Conservation (phyloP, 202 grass and related monocot genomes). For the Elaeis oleifera region DNA sequence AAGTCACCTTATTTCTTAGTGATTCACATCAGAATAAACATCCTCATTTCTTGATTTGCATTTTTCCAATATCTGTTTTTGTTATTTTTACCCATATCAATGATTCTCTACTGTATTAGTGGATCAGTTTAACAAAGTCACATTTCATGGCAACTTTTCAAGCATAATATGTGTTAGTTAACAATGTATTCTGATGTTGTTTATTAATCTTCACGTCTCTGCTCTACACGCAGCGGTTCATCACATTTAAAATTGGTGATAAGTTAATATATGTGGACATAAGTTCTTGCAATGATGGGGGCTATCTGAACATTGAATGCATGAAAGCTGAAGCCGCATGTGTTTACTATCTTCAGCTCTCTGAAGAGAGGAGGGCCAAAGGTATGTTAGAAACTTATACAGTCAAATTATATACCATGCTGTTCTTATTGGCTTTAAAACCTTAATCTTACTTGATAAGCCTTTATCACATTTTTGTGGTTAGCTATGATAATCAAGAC, state of each 20-base stretch:
- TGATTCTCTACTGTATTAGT: too few relatives aligned
- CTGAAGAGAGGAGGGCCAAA: constrained; percentile 66
- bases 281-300: constrained; percentile 40
- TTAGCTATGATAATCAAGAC: too few relatives aligned
- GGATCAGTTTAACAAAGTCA: too few relatives aligned
- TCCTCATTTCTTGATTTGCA: too few relatives aligned
- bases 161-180: too few relatives aligned
- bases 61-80: too few relatives aligned
- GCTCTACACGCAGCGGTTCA: constrained; percentile 38
- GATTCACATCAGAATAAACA: too few relatives aligned
- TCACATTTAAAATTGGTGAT: constrained; percentile 62
- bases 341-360: constrained; percentile 72
- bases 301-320: constrained; percentile 41
- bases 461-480: too few relatives aligned
- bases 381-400: constrained; percentile 35
- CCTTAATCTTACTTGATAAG: neutral
- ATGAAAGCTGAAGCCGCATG: constrained; percentile 85
- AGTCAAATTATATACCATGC: neutral
- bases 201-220: constrained; percentile 6
- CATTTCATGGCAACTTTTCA: too few relatives aligned
- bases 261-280: constrained; percentile 57
- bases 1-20: too few relatives aligned
- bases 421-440: neutral
- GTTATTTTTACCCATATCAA: too few relatives aligned
- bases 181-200: neutral